These are phyloP conservation scores for Micractinium sp. DNA, from an alignment of 139 green algal species.

Conservation along the genomic window DNA sequence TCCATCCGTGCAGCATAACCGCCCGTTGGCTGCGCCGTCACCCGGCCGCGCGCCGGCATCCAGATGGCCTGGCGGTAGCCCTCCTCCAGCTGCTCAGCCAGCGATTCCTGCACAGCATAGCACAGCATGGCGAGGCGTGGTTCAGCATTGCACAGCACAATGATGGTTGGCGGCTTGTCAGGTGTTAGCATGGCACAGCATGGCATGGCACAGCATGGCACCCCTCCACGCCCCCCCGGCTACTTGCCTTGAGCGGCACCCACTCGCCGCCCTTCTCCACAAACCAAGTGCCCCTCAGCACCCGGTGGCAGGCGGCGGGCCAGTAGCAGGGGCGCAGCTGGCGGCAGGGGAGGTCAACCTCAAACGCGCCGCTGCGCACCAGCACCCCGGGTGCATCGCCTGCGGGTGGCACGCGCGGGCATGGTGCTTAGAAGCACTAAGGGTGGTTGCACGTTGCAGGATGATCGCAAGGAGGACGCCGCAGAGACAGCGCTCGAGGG, in stretches of 20 bases:
- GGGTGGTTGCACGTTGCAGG: too few species aligned
- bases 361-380: conserved; percentile 54
- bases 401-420: neutral
- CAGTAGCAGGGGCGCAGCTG: conserved; percentile 59
- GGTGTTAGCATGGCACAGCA: too few species aligned
- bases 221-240: too few species aligned
- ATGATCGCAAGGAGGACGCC: too few species aligned
- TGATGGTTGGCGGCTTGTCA: too few species aligned
- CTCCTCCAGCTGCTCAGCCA: conserved; percentile 69
- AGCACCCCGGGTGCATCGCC: conserved; percentile 32
- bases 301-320: conserved; percentile 51
- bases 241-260: conserved; percentile 57
- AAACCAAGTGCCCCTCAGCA: conserved; percentile 67
- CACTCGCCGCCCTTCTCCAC: conserved; percentile 60
- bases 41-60: conserved; percentile 19
- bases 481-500: too few species aligned
- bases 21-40: neutral
- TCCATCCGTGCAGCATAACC: conserved; percentile 50
- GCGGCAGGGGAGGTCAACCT: conserved; percentile 61
- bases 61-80: conserved; percentile 47
- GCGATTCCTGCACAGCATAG: conserved; percentile 43
- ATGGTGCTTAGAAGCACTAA: too few species aligned
- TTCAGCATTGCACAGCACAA: too few species aligned
- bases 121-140: neutral
- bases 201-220: too few species aligned